These are phyloP conservation scores for Cochlearia excelsa DNA, from an alignment of 345 rosid genomes.

Conservation along the genomic window DNA sequence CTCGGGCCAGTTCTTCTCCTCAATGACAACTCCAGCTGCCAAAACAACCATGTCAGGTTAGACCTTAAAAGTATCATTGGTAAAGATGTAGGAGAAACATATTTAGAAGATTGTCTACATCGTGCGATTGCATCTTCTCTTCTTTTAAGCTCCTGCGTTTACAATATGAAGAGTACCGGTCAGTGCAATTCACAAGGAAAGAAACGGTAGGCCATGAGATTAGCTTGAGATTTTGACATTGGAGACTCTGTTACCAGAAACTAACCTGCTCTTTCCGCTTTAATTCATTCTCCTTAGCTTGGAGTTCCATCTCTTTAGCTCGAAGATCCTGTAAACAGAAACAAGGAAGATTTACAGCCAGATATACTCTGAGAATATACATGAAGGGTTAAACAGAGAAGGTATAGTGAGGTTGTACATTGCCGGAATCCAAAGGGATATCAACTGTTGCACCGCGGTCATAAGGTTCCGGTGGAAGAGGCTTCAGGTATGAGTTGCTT, in stretches of 20 bases:
- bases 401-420: slow-evolving; percentile 39
- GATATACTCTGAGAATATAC: slow-evolving; percentile 10
- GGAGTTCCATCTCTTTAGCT: slow-evolving; percentile 90
- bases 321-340: slow-evolving; percentile 59
- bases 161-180: neutral
- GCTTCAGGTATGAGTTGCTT: slow-evolving; percentile 71
- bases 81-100: neutral
- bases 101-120: slow-evolving; percentile 33
- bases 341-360: slow-evolving; percentile 3
- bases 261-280: slow-evolving; percentile 79
- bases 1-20: slow-evolving; percentile 97
- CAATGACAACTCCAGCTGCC: slow-evolving; percentile 89
- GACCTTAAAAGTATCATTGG: neutral
- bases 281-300: slow-evolving; percentile 86
- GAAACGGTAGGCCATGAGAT: too few relatives aligned
- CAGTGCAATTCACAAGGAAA: neutral
- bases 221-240: neutral
- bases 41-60: slow-evolving; percentile 30
- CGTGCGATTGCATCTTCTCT: slow-evolving; percentile 78
- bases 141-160: slow-evolving; percentile 67
- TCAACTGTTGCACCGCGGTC: slow-evolving; percentile 92
- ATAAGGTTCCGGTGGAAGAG: slow-evolving; percentile 95
- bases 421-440: slow-evolving; percentile 77
- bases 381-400: slow-evolving; percentile 5
- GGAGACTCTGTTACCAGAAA: slow-evolving; percentile 11